phyloP scores from a whole-genome alignment of 2,329 filamentous ascomycete genomes.

The Botrytis galanthina region DNA sequence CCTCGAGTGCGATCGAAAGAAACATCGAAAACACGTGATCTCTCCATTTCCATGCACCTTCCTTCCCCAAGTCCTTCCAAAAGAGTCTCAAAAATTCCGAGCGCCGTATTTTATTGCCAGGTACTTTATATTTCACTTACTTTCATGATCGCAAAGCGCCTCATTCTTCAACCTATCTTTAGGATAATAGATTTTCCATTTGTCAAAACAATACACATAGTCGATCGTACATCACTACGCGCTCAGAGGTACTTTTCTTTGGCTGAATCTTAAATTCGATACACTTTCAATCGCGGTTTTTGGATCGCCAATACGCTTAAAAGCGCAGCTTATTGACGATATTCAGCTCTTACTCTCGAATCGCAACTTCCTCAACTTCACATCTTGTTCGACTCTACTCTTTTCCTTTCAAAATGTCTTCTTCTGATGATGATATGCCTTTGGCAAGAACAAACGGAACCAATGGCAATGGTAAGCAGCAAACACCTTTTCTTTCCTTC shows the following conservation, averaged over 20 bases:
- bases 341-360: conserved; percentile 33
- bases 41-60: background rate
- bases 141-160: conserved; percentile 31
- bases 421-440: conserved; percentile 80
- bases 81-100: background rate
- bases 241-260: conserved; percentile 34
- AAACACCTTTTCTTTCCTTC: conserved; percentile 16
- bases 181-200: conserved; percentile 34
- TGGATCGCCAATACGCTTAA: background rate
- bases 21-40: conserved; percentile 1
- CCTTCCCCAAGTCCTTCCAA: background rate
- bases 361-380: conserved; percentile 23
- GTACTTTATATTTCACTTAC: conserved; percentile 12
- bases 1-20: background rate
- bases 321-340: conserved; percentile 29
- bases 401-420: conserved; percentile 47
- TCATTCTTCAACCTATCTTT: conserved; percentile 26
- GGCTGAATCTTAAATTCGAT: conserved; percentile 7
- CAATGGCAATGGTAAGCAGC: conserved; percentile 67
- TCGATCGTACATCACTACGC: conserved; percentile 27
- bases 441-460: conserved; percentile 64
- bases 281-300: conserved; percentile 10
- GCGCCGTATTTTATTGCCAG: background rate
- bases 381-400: conserved; percentile 25
- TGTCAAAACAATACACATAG: conserved; percentile 20